Percentiles rank a stretch among this genome's conserved stretches.
Conservation (phyloP, 1,139 yeast species). For the Saccharomyces hybrid region DNA sequence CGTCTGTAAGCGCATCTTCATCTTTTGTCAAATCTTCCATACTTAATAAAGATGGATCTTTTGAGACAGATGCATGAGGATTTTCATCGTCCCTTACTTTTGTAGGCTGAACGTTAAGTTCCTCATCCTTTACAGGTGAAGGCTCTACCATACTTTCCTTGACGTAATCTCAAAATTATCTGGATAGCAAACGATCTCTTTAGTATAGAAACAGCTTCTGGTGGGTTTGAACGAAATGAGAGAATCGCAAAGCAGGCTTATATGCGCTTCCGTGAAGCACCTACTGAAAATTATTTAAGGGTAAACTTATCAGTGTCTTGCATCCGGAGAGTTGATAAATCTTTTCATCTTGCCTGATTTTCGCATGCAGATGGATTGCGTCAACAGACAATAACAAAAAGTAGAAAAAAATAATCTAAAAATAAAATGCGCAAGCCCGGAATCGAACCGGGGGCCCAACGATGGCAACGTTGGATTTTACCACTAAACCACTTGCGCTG, state of each 20-base stretch:
- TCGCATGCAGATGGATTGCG: not conserved
- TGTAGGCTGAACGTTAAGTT: not conserved
- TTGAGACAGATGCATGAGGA: not conserved
- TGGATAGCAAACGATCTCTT: not conserved
- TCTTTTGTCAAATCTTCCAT: not conserved
- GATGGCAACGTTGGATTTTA: not conserved
- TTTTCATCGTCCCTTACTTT: not conserved
- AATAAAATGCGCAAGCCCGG: conserved; percentile 4
- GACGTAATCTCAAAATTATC: not conserved
- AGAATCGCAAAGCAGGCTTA: not conserved
- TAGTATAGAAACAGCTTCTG: not conserved
- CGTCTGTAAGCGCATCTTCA: not conserved
- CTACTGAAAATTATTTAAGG: not conserved
- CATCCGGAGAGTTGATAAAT: not conserved
- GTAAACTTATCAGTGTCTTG: not conserved
- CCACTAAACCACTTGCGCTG: not conserved
- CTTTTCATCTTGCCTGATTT: not conserved
- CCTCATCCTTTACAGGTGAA: not conserved
- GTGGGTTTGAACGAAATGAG: not conserved
- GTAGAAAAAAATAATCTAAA: not conserved
- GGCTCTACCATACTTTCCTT: not conserved
- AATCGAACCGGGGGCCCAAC: conserved; percentile 1
- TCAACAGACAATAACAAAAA: not conserved
- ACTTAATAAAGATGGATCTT: not conserved
- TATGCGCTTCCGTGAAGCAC: not conserved